Evolutionary conservation across 2,329 filamentous ascomycete genomes (phyloP), one percentile per base, ranked within the genome.

Genomic region (Fusarium domesticum): DNA sequence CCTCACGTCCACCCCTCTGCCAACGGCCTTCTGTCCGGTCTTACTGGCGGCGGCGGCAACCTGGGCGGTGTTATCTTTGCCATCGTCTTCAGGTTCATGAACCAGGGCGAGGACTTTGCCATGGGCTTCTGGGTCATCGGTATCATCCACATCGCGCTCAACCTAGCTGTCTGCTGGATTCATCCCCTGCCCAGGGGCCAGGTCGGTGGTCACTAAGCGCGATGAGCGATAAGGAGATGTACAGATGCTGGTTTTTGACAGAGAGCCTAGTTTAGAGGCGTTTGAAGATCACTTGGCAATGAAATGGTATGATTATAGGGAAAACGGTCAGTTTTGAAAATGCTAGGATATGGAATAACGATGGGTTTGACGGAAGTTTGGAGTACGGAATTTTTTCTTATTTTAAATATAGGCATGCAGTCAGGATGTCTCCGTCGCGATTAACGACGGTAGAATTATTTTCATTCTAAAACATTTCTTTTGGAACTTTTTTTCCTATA

Each of bases 1-100:
- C 89, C 90, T 4, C 91, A 96, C 62, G 85, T 95, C 2, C 86
- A 91, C 66, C 88, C 89, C 1, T 78, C 77, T 48, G 87, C 89
- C 48, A 96, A 95, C 65, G 90, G 89, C 12, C 64, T 78, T 43
- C 77, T 96, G 6, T 87, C 85, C 1, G 90, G 90, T 11, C 72
- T 87, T 28, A 85, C 89, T 0, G 91, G 91, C 8, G 89, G 86
- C 0, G 75, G 79, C 7, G 90, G 91, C 1, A 96, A 96, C 60
- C 66, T 96, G 8, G 91, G 91, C 4, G 91, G 91, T 11, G 81
- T 96, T 39, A 66, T 95, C 37, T 95, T 93, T 60, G 85, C 89
- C 16, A 80, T 95, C 89, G 62, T 81, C 89, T 61, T 95, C 74
- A 75, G 89, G 38, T 93, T 91, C 67, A 71, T 73, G 65, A 69